Percentiles rank a stretch among this genome's conserved stretches.
Conservation (phyloP, 2,329 filamentous ascomycete species). For the Aspergillus fischeri region DNA sequence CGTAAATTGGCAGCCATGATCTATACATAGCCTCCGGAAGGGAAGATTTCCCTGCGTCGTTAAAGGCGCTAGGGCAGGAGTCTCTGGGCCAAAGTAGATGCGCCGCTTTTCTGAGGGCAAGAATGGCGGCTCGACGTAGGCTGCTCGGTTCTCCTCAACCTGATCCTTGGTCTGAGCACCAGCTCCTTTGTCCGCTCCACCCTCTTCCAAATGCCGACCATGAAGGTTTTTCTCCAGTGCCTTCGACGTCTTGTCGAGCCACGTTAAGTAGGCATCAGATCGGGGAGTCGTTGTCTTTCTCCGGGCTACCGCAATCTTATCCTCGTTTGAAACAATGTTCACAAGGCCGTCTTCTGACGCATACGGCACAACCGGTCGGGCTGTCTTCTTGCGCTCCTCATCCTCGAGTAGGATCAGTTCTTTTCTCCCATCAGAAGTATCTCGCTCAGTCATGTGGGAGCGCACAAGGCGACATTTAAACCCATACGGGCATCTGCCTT, state of each 20-base stretch:
- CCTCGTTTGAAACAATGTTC: slow-evolving; percentile 66
- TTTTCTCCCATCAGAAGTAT: slow-evolving; percentile 72
- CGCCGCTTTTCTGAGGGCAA: slow-evolving; percentile 88
- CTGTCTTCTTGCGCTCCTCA: slow-evolving; percentile 44
- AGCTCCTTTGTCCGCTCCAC: slow-evolving; percentile 23
- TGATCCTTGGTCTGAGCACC: slow-evolving; percentile 39
- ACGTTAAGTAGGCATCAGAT: slow-evolving; percentile 71
- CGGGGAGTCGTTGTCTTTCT: slow-evolving; percentile 67
- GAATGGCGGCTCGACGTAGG: slow-evolving; percentile 80
- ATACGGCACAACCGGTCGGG: slow-evolving; percentile 25
- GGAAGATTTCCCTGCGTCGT: slow-evolving; percentile 97
- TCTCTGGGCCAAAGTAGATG: slow-evolving; percentile 91
- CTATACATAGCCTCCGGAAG: slow-evolving; percentile 83
- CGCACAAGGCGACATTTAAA: slow-evolving; percentile 93
- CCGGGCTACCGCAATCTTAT: slow-evolving; percentile 71
- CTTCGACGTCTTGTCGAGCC: slow-evolving; percentile 64
- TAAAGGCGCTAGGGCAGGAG: slow-evolving; percentile 85
- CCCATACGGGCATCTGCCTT: slow-evolving; percentile 74
- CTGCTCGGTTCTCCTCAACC: slow-evolving; percentile 68
- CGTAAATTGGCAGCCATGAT: slow-evolving; percentile 84
- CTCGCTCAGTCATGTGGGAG: slow-evolving; percentile 79
- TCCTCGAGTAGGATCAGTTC: slow-evolving; percentile 71
- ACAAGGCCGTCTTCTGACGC: slow-evolving; percentile 59
- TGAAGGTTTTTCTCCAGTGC: slow-evolving; percentile 48
- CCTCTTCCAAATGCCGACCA: slow-evolving; percentile 39